Evolutionary conservation across 2,329 filamentous ascomycete genomes (phyloP), one percentile per base, ranked within the genome.

Genomic region (Penicillium freii): DNA sequence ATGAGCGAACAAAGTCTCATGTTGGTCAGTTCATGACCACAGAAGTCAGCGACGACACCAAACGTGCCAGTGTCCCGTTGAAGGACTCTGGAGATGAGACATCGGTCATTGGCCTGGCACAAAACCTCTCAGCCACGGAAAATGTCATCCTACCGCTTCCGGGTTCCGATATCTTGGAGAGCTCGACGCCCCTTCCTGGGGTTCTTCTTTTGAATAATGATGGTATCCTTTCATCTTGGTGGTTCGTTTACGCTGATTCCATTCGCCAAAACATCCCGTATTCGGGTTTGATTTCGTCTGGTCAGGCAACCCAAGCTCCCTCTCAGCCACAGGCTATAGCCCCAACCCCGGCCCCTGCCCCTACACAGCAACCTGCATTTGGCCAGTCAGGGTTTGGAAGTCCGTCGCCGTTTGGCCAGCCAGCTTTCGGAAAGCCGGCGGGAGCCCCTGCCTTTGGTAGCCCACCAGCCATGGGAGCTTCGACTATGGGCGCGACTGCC

Each of bases 221-320:
- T 68, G 94, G 94, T 62, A 78, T 96, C 10, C 79, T 99, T 17
- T 86, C 85, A 45, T 83, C 87, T 13, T 99, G 93, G 92, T 97
- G 93, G 91, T 77, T 97, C 43, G 84, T 97, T 21, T 97, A 97
- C 75, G 85, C 89, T 36, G 91, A 95, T 42, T 92, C 93, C 2
- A 87, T 99, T 60, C 85, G 87, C 58, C 80, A 87, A 65, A 87
- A 87, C 4, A 85, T 84, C 7, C 84, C 85, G 0, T 97, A 92
- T 72, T 83, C 88, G 40, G 90, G 89, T 5, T 79, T 97, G 62
- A 77, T 80, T 57, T 73, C 47, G 51, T 59, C 34, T 51, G 61
- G 53, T 58, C 50, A 62, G 51, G 39, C 61, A 53, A 25, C 21
- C 34, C 60, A 64, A 48, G 34, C 58, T 45, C 54, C 34, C 5